These are phyloP conservation scores for Solanum piurae DNA, from an alignment of 257 asterid genomes.

Conservation along the genomic window DNA sequence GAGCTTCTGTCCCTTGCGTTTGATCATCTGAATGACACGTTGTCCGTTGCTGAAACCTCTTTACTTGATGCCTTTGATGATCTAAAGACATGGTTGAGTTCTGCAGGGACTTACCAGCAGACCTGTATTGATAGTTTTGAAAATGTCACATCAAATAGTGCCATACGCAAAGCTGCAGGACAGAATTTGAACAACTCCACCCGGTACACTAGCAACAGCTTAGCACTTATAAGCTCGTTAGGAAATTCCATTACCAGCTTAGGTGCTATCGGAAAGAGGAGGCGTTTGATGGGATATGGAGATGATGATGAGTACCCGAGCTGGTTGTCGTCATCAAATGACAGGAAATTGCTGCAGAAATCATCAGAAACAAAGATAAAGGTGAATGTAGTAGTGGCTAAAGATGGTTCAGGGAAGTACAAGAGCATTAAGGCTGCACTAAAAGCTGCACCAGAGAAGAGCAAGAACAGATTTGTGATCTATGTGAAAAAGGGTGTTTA, in stretches of 20 bases:
- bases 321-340: slow-evolving; percentile 46
- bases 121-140: slow-evolving; percentile 61
- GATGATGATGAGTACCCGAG: slow-evolving; percentile 9
- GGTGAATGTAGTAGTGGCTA: slow-evolving; percentile 38
- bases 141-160: not conserved
- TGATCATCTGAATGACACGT: slow-evolving; percentile 48
- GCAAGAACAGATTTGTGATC: slow-evolving; percentile 27
- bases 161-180: not conserved
- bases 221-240: slow-evolving; percentile 40
- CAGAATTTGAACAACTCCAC: slow-evolving; percentile 37
- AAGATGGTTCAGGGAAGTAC: slow-evolving; percentile 36
- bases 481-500: slow-evolving; percentile 35
- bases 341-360: slow-evolving; percentile 25
- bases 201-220: slow-evolving; percentile 57
- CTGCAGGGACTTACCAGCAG: slow-evolving; percentile 62
- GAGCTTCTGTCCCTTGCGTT: slow-evolving; percentile 43
- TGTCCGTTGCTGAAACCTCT: slow-evolving; percentile 16
- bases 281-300: slow-evolving; percentile 40
- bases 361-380: slow-evolving; percentile 7
- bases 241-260: slow-evolving; percentile 18
- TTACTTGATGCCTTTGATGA: slow-evolving; percentile 28
- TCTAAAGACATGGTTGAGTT: slow-evolving; percentile 66
- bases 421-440: slow-evolving; percentile 29
- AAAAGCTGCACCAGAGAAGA: slow-evolving; percentile 30
- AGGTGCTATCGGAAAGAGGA: slow-evolving; percentile 28